Evolutionary conservation across 2,329 filamentous ascomycete genomes (phyloP), one percentile per base, ranked within the genome.

Genomic region (Fusarium solani-melongenae): DNA sequence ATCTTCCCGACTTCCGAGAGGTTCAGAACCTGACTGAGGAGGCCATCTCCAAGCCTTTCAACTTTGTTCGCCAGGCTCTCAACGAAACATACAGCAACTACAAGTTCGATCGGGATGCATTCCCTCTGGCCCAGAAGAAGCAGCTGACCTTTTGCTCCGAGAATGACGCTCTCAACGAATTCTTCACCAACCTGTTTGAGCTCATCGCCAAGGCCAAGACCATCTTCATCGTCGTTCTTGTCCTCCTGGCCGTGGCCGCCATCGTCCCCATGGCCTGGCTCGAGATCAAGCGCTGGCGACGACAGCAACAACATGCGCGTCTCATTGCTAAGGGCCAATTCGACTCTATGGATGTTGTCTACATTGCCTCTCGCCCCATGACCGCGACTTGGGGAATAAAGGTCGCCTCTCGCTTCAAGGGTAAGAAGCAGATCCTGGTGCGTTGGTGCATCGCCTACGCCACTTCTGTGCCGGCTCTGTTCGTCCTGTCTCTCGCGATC

Each of bases 381-480:
- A 94, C 94, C 1, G 90, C 94, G 1, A 87, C 88, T 2, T 84
- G 88, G 31, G 96, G 95, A 44, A 88, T 98, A 80, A 92, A 89
- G 82, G 76, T 93, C 22, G 90, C 93, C 8, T 88, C 88, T 60
- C 88, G 86, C 66, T 91, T 96, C 83, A 89, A 88, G 62, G 82
- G 89, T 82, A 84, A 92, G 75, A 88, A 90, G 60, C 92, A 94
- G 81, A 89, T 93, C 53, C 87, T 98, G 46, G 88, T 91, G 11
- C 91, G 95, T 70, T 98, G 95, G 95, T 90, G 91, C 61, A 86
- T 96, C 71, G 93, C 95, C 10, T 98, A 98, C 80, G 92, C 91
- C n/a, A 98, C 95, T 0, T 95, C 95, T 1, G 84, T 92, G 0
- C 90, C 94, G 0, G 95, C 95, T 20, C 86, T 98, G n/a, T 95